Percentiles rank a stretch among this genome's conserved stretches.
Evolutionary conservation across 345 rosid genomes (phyloP).

Genomic region (Theobroma cacao): DNA sequence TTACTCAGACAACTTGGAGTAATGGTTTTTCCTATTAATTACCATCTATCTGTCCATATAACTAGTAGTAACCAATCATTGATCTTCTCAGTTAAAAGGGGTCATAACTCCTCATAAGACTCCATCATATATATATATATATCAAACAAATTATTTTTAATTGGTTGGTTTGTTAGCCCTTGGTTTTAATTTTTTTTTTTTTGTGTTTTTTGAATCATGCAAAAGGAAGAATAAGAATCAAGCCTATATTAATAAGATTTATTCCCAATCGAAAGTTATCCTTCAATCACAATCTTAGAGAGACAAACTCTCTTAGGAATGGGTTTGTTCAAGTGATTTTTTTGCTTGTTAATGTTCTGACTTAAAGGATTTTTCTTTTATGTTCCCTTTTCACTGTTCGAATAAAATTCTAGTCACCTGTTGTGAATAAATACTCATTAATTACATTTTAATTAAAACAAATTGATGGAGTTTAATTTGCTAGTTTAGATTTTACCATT

Average conservation of each 20-base stretch:
- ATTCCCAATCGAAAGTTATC: too few relatives aligned
- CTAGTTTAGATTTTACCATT: neutral
- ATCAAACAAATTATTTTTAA: neutral
- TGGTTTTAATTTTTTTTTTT: neutral
- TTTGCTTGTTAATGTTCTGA: too few relatives aligned
- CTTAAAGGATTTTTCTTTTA: too few relatives aligned
- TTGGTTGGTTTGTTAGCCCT: neutral
- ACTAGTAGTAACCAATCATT: neutral
- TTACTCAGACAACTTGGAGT: neutral
- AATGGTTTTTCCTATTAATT: neutral
- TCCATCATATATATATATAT: neutral
- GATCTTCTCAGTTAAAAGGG: neutral
- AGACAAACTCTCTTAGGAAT: too few relatives aligned
- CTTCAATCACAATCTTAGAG: too few relatives aligned
- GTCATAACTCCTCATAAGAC: neutral
- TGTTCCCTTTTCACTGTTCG: too few relatives aligned
- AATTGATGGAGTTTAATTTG: neutral
- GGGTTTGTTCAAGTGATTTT: too few relatives aligned
- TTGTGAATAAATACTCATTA: neutral
- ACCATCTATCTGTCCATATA: neutral
- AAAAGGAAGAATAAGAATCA: neutral
- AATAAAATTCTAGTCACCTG: too few relatives aligned
- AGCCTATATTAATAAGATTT: too few relatives aligned
- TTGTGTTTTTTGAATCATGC: neutral
- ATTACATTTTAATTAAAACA: neutral